Percentiles rank a stretch among this genome's conserved stretches.
phyloP scores from a whole-genome alignment of 345 rosid genomes.

The Cardamine chenopodiifolia region DNA sequence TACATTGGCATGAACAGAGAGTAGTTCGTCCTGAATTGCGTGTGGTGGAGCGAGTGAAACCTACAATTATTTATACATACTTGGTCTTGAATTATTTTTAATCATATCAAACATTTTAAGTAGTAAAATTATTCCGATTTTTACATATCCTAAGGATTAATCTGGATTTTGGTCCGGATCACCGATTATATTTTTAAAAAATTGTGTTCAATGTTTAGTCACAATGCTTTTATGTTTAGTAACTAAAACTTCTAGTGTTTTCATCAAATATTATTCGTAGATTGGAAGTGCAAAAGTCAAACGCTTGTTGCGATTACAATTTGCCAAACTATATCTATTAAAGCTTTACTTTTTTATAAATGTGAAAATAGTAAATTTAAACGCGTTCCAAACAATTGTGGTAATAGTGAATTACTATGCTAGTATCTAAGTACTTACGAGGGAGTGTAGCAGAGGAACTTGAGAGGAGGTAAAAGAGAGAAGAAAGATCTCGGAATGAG shows the following conservation, averaged over 20 bases:
- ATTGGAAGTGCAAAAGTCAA: neutral
- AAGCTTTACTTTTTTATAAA: neutral
- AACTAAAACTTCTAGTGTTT: neutral
- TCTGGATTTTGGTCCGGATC: neutral
- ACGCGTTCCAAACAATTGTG: neutral
- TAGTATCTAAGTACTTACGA: constrained; percentile 30
- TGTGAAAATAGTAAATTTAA: neutral
- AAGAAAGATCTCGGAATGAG: constrained; percentile 61
- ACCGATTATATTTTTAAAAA: neutral
- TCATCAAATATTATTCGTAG: neutral
- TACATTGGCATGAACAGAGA: constrained; percentile 60
- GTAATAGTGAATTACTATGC: neutral
- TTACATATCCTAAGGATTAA: neutral
- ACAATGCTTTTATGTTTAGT: neutral
- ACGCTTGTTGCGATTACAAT: neutral
- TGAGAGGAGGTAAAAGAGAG: constrained; percentile 65
- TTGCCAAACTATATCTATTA: neutral
- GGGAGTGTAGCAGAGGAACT: constrained; percentile 69
- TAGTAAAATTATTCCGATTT: no score
- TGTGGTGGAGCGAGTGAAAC: constrained; percentile 61
- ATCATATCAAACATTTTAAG: neutral
- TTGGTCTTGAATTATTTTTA: neutral
- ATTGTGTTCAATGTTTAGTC: neutral
- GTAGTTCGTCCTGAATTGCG: constrained; percentile 56
- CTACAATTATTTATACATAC: constrained; percentile 10